These are phyloP conservation scores for Kodamaea ohmeri DNA, from an alignment of 1,139 yeast species.

Conservation along the genomic window DNA sequence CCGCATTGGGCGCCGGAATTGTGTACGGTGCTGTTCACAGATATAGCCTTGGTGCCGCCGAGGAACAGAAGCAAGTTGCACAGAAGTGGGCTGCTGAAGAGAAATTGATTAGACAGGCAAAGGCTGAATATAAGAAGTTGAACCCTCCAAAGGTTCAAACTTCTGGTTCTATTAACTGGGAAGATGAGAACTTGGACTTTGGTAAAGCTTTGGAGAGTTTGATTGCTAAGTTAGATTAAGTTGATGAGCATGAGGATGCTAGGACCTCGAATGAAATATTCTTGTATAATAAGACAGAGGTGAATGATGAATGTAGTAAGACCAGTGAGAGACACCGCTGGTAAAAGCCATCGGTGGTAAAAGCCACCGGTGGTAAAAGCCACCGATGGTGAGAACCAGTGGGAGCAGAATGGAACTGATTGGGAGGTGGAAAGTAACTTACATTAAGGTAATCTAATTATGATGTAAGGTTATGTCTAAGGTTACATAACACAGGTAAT, in stretches of 20 bases:
- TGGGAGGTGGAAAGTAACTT: too few relatives aligned
- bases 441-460: too few relatives aligned
- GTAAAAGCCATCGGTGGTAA: too few relatives aligned
- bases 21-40: constrained; percentile 89
- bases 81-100: constrained; percentile 64
- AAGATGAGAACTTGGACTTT: constrained; percentile 87
- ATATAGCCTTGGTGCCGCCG: constrained; percentile 60
- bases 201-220: constrained; percentile 50
- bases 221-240: constrained; percentile 42
- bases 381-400: too few relatives aligned
- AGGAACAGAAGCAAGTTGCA: constrained; percentile 55
- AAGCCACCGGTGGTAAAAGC: too few relatives aligned
- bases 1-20: constrained; percentile 87
- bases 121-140: constrained; percentile 77
- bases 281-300: not conserved
- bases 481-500: too few relatives aligned
- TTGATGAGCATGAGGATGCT: not conserved
- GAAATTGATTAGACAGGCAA: constrained; percentile 82
- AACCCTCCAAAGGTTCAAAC: constrained; percentile 46
- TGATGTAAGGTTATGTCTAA: too few relatives aligned
- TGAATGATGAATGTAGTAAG: not conserved
- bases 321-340: too few relatives aligned
- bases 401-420: too few relatives aligned
- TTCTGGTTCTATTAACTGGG: constrained; percentile 62
- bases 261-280: not conserved